phyloP scores from a whole-genome alignment of 139 green algal genomes.

The Chlamydomonas asymmetrica region DNA sequence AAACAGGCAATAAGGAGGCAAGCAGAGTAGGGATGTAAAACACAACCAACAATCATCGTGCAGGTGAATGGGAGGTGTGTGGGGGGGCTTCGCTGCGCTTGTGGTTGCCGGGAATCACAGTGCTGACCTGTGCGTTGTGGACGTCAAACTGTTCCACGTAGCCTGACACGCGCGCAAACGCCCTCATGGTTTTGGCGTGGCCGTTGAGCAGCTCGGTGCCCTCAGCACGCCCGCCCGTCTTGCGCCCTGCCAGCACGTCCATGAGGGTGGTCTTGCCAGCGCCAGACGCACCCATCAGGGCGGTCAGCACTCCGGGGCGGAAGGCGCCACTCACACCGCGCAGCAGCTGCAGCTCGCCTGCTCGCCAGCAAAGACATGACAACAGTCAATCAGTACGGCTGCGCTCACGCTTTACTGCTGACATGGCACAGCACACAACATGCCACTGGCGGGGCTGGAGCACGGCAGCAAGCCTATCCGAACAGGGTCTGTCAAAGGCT shows the following conservation, averaged over 20 bases:
- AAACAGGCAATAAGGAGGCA: no score
- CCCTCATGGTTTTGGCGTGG: slow-evolving; percentile 59
- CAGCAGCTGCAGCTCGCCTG: slow-evolving; percentile 37
- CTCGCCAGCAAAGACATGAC: no score
- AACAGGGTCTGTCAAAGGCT: not conserved
- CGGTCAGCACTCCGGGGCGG: slow-evolving; percentile 6
- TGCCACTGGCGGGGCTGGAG: not conserved
- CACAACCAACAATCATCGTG: no score
- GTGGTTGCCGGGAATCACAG: no score
- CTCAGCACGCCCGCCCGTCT: not conserved
- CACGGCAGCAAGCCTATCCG: not conserved
- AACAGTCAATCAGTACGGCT: no score
- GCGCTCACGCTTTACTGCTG: no score
- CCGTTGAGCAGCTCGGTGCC: slow-evolving; percentile 40
- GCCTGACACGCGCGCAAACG: slow-evolving; percentile 57
- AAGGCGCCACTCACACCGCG: slow-evolving; percentile 25
- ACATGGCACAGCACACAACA: no score
- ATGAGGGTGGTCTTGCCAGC: slow-evolving; percentile 80
- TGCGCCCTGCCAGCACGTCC: slow-evolving; percentile 60
- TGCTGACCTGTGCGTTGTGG: slow-evolving; percentile 21
- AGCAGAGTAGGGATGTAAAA: no score
- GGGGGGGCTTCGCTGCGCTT: no score
- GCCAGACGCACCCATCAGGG: slow-evolving; percentile 66
- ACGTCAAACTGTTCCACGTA: slow-evolving; percentile 53
- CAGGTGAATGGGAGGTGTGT: no score